Evolutionary conservation across 75 land plant species (phyloP).

Genomic region (Azolla pinnata): DNA sequence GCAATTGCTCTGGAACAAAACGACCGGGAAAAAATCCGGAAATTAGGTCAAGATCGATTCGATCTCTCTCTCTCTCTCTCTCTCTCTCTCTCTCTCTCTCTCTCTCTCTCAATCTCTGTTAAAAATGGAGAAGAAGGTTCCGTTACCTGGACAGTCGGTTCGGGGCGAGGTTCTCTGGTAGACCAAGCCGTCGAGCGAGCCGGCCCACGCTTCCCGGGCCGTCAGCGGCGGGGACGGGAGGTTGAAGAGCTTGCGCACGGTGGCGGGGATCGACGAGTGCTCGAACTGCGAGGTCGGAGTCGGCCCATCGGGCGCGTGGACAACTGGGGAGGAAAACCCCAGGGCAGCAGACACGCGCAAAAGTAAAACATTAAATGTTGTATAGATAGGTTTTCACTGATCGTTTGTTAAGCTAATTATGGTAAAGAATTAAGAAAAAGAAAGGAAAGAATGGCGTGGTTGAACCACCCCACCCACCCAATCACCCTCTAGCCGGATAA

Average conservation of each 20-base stretch:
- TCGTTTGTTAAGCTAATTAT: too few species aligned
- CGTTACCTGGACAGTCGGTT: conserved; percentile 66
- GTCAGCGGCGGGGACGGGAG: conserved; percentile 51
- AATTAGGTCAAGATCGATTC: neutral
- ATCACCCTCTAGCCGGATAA: too few species aligned
- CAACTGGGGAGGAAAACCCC: too few species aligned
- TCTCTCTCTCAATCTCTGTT: too few species aligned
- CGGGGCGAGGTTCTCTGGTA: conserved; percentile 45
- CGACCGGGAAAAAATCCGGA: neutral
- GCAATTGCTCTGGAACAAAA: conserved; percentile 41
- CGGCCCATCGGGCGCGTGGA: conserved; percentile 62
- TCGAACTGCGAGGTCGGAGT: conserved; percentile 63
- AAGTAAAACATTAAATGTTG: too few species aligned
- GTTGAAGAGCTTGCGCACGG: conserved; percentile 77
- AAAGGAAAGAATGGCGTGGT: too few species aligned
- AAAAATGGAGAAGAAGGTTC: neutral
- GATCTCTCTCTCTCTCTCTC: too few species aligned
- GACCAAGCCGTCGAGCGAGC: conserved; percentile 61
- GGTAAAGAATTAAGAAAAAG: too few species aligned
- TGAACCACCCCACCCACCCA: too few species aligned
- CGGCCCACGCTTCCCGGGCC: conserved; percentile 90
- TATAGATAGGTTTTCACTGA: too few species aligned
- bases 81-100: too few species aligned
- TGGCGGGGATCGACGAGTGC: conserved; percentile 90
- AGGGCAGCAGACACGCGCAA: too few species aligned